phyloP scores from a whole-genome alignment of 2,329 filamentous ascomycete genomes.

The Arthrobotrys megalospora region DNA sequence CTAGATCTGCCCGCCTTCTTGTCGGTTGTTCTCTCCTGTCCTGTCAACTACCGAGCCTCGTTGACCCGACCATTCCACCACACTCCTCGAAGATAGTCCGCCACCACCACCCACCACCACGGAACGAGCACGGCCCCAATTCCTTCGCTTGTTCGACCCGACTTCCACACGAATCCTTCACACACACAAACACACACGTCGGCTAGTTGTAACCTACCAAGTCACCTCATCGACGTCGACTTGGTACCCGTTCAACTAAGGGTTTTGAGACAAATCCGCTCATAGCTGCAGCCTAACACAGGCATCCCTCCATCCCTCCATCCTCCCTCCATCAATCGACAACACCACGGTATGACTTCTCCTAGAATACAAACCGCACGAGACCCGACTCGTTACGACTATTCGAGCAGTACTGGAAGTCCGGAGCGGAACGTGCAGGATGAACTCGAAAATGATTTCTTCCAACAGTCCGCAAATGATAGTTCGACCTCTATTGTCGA shows the following conservation, averaged over 20 bases:
- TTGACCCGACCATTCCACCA: conserved; percentile 43
- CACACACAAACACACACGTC: conserved; percentile 19
- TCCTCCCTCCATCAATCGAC: conserved; percentile 1
- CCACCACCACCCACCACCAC: conserved; percentile 46
- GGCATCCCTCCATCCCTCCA: background rate
- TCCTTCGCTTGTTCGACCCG: conserved; percentile 51
- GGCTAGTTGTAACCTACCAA: conserved; percentile 33
- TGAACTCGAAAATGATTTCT: conserved; percentile 63
- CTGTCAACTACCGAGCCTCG: conserved; percentile 60
- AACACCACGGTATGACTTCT: conserved; percentile 60
- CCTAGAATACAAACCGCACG: conserved; percentile 52
- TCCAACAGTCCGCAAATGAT: conserved; percentile 63
- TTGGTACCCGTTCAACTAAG: conserved; percentile 34
- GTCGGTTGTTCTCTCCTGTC: conserved; percentile 43
- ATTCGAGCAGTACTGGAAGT: conserved; percentile 63
- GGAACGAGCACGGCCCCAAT: conserved; percentile 30
- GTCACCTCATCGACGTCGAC: conserved; percentile 49
- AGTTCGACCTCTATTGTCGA: conserved; percentile 63
- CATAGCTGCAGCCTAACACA: conserved; percentile 28
- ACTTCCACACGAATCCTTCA: conserved; percentile 47
- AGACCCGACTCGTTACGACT: conserved; percentile 60
- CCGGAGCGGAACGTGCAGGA: conserved; percentile 63
- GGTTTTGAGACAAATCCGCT: conserved; percentile 32
- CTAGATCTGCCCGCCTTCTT: conserved; percentile 11
- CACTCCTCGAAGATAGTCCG: conserved; percentile 14